phyloP scores from a whole-genome alignment of 1,284 basidiomycete genomes.

The Tremellales sp. region DNA sequence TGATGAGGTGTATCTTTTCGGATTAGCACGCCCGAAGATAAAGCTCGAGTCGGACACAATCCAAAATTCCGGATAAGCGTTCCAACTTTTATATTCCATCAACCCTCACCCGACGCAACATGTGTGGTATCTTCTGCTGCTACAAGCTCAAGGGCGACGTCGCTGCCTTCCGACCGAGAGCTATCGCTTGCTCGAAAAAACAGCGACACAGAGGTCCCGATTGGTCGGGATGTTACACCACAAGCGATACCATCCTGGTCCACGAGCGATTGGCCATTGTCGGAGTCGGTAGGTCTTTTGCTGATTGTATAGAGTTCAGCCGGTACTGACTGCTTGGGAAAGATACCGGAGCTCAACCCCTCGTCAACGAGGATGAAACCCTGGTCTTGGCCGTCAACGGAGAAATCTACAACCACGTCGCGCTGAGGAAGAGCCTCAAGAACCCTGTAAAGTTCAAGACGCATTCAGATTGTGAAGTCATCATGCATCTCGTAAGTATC shows the following conservation, averaged over 20 bases:
- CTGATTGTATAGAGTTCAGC: background rate
- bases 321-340: constrained; percentile 6
- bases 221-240: constrained; percentile 91
- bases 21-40: no score
- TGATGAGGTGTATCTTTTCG: no score
- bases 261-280: constrained; percentile 95
- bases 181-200: constrained; percentile 80
- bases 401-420: constrained; percentile 97
- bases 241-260: constrained; percentile 72
- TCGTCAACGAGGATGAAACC: constrained; percentile 81
- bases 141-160: constrained; percentile 74
- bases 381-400: constrained; percentile 92
- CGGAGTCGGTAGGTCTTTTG: constrained; percentile 75
- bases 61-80: no score
- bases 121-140: constrained; percentile 88
- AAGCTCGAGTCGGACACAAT: no score
- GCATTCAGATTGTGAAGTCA: constrained; percentile 97
- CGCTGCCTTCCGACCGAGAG: constrained; percentile 62
- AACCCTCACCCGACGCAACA: constrained; percentile 49
- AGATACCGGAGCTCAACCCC: constrained; percentile 97
- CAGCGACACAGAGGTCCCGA: constrained; percentile 91
- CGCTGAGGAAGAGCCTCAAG: constrained; percentile 68
- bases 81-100: no score
- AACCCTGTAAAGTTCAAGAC: constrained; percentile 81
- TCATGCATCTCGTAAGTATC: constrained; percentile 75